Evolutionary conservation across 2,329 filamentous ascomycete species (phyloP).

Genomic region (Parafenestella ontariensis): DNA sequence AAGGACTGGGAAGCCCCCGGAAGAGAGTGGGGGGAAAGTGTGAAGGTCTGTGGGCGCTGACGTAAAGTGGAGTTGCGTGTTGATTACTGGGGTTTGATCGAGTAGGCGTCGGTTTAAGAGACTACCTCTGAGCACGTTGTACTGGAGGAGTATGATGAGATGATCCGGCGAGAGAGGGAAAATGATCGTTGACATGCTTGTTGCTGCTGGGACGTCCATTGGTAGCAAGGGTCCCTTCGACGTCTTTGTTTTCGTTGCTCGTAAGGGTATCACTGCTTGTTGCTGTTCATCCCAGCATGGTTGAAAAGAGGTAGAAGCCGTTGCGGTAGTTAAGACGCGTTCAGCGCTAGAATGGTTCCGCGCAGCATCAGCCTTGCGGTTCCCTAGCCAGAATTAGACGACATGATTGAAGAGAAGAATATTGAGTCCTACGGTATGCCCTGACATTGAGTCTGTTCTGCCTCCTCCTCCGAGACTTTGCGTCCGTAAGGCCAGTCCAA

Average conservation of each 20-base stretch:
- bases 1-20: not conserved
- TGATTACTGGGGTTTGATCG: not conserved
- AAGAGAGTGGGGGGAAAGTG: not conserved
- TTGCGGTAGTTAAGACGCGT: not conserved
- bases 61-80: not conserved
- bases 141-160: conserved; percentile 47
- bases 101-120: conserved; percentile 38
- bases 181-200: not conserved
- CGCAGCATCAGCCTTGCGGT: conserved; percentile 6
- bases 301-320: not conserved
- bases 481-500: conserved; percentile 10
- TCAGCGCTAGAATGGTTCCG: not conserved
- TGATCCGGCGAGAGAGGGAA: conserved; percentile 31
- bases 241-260: not conserved
- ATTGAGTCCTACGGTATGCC: conserved; percentile 8
- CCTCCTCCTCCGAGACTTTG: conserved; percentile 3
- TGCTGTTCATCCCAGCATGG: not conserved
- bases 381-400: not conserved
- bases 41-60: not conserved
- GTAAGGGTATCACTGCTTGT: not conserved
- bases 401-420: not conserved
- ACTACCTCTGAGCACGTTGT: conserved; percentile 48
- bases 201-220: not conserved
- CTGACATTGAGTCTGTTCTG: conserved; percentile 14
- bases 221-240: not conserved